Base-by-base conservation (phyloP, 352 stramenopile genomes). In the Phytophthora pinifolia region DNA sequence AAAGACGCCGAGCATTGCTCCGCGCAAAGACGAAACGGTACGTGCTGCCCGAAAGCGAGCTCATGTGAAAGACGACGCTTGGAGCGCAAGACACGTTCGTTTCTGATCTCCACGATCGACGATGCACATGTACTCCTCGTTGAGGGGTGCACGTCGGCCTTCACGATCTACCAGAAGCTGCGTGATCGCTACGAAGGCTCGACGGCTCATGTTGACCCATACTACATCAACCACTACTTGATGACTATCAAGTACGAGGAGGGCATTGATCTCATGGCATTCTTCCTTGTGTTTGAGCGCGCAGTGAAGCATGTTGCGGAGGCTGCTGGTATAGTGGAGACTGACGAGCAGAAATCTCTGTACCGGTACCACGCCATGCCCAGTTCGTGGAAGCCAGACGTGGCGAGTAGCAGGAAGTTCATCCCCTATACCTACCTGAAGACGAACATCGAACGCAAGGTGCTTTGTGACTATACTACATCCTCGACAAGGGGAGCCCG, bases 211-310 rank as follows among this genome's bases (percentile, higher is more conserved):
- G 59, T 50, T 5, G 46, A 62, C 18, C 46, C 59, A 2, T 67
- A 58, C 39, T 67, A 54, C 35, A 57, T 67, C 59, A 52, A 62
- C 10, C 32, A 55, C 10, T 58, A 62, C 34, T 41, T 67, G 15
- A 62, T 67, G 50, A 45, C 46, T 3, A 52, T 64, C 36, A 56
- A 58, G 36, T 64, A 60, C 9, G 43, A 48, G 18, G 53, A 68
- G 14, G 54, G 33, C 6, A 62, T 29, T 1, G 52, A 62, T n/a
- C 46, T 59, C 2, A 55, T 54, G 33, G 22, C 9, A 10, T 67
- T 59, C 34, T 61, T 62, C 12, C n/a, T 53, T 4, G 27, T n/a
- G 13, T 58, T 63, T 7, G 47, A 64, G 25, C 41, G 31, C 3
- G 47, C 55, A 1, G 25, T 59, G 0, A 50, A 57, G 32, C 13